Conservation (phyloP, 2,329 filamentous ascomycete genomes). For the Aspergillus latus region DNA sequence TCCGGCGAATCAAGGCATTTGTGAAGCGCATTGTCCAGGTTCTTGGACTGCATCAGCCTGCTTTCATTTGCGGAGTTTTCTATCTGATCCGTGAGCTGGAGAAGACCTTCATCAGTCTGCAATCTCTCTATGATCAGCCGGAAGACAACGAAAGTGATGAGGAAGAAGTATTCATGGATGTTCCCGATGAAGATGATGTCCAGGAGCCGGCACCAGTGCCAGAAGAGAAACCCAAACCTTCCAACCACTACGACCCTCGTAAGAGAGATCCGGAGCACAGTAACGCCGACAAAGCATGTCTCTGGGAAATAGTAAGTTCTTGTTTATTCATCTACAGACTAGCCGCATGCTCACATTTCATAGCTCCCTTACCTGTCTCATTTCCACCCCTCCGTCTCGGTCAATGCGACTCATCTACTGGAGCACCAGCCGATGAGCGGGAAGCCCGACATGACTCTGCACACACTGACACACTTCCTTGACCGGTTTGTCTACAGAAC, state of each 20-base stretch:
- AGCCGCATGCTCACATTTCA: slow-evolving; percentile 20
- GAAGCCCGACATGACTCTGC: slow-evolving; percentile 86
- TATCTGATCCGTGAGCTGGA: slow-evolving; percentile 84
- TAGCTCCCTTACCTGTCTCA: slow-evolving; percentile 69
- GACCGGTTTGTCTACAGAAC: slow-evolving; percentile 99
- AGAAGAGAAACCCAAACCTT: slow-evolving; percentile 34
- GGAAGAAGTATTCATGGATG: slow-evolving; percentile 69
- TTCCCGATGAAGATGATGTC: slow-evolving; percentile 56
- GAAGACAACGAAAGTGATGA: slow-evolving; percentile 72
- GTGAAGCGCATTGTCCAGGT: slow-evolving; percentile 90
- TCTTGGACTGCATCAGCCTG: slow-evolving; percentile 81
- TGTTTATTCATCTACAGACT: not conserved
- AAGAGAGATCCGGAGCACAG: slow-evolving; percentile 91
- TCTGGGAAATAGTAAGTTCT: slow-evolving; percentile 79
- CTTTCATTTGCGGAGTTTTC: slow-evolving; percentile 89
- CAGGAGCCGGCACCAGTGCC: slow-evolving; percentile 20
- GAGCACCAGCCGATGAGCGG: slow-evolving; percentile 69
- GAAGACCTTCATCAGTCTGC: slow-evolving; percentile 74
- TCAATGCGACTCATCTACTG: slow-evolving; percentile 74
- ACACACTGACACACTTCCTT: slow-evolving; percentile 91
- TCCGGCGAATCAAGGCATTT: slow-evolving; percentile 91
- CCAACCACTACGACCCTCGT: slow-evolving; percentile 70
- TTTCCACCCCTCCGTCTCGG: slow-evolving; percentile 88
- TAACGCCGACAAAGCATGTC: slow-evolving; percentile 86
- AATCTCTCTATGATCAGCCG: slow-evolving; percentile 74